Base-by-base conservation (phyloP, 2,329 filamentous ascomycete species). In the Decorospora gaudefroyi region DNA sequence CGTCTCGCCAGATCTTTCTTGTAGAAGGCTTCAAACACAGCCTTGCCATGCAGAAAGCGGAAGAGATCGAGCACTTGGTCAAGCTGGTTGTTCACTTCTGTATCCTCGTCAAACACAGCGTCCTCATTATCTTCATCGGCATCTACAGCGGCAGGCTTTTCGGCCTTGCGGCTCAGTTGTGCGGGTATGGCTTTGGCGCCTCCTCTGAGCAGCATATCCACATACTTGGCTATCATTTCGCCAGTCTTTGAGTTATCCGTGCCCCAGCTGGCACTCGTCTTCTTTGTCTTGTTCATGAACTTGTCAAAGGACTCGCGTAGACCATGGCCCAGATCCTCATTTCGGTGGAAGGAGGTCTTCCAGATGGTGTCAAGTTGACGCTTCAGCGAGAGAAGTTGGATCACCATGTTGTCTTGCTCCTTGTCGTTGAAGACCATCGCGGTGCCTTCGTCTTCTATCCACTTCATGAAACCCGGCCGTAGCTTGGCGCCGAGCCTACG, bases 11-110 rank as follows among this genome's bases (percentile, higher is more conserved):
- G 79, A 64, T 97, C 93, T 63, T 93, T 95, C 76, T 99, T 99
- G 80, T 99, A 99, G 68, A 99, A 99, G 1, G 93, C 92, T 68
- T 99, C 93, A 53, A 99, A 99, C 0, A 96, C 88, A 42, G 95
- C 92, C 69, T 99, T 99, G 55, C 93, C 93, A 65, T 97, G 86
- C 22, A 99, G 89, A 69, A 97, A 97, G 4, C 95, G 84, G 79
- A 99, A 99, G 4, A 99, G 77, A 68, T 97, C 92, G 2, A 99
- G 77, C 0, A 89, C 91, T 64, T 95, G 88, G 59, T 99, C 91
- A 8, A 99, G 78, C 67, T 97, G 93, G 25, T 87, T 83, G 62
- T 96, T 90, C 46, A 99, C 81, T 69, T 96, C 90, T 0, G 87
- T 85, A 67, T 97, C 92, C 67, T 99, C 92, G 59, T 96, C 92